Base-by-base conservation (phyloP, 2,329 filamentous ascomycete species). In the Xylaria sp. region DNA sequence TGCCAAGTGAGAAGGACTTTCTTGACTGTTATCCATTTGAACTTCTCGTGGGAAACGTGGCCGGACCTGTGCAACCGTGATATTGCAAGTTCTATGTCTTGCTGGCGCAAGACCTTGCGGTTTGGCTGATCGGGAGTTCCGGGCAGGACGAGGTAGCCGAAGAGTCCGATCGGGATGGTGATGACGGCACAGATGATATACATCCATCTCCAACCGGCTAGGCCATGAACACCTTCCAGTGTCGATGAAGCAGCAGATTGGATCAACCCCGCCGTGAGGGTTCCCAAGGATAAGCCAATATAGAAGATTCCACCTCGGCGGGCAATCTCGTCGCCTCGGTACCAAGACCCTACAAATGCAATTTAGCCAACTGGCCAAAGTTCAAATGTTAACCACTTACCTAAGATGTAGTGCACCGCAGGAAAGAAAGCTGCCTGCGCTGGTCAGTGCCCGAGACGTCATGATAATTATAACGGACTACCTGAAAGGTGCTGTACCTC, bases 141-240 rank as follows among this genome's bases (percentile, higher is more conserved):
- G 0, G 86, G 86, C 12, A 87, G 79, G 5, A 88, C 74, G 32
- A 87, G 81, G 53, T 82, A 83, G 0, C 86, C 86, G 0, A 85
- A 70, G 4, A 88, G 78, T 0, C 84, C 85, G 3, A 88, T 77
- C 0, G 86, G 85, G 13, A 89, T 84, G 1, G 87, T 88, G 66
- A 89, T 85, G 5, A 88, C 66, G 3, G 84, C 79, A 60, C 81
- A 82, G 73, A 87, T 85, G 54, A 87, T 84, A 71, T 87, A 88
- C 79, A 88, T 85, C 86, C 86, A 88, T 21, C 84, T 78, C 84
- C 84, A 86, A 0, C 84, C 85, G 1, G 80, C 80, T 0, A 86
- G 77, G 0, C 84, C 84, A 37, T 82, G 75, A 3, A 85, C 78
- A 0, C 82, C 84, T 37, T 85, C 78, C 0, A 85, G 77, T 2